Evolutionary conservation across 306 rosid species (phyloP).

Genomic region (apple (Malus domestica)): DNA sequence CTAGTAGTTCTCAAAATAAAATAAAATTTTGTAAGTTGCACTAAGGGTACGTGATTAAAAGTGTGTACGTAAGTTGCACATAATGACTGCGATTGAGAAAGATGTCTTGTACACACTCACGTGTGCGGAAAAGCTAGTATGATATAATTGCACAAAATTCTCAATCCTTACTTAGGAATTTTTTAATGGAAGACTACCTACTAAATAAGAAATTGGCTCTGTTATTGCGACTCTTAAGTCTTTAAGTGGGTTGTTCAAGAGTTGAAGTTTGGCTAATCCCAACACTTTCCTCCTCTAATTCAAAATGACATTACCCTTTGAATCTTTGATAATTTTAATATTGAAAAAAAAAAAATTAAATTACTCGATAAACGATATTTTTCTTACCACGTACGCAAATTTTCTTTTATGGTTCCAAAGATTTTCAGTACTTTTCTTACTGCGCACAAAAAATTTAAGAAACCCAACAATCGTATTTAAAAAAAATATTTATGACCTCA

Average conservation of each 20-base stretch:
- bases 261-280: neutral
- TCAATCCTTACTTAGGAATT: neutral
- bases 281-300: neutral
- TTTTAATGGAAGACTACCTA: neutral
- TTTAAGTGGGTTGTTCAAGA: neutral
- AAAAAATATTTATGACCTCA: neutral
- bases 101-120: fast-evolving
- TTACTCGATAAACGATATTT: too few relatives aligned
- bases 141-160: neutral
- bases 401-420: too few relatives aligned
- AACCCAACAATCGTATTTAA: too few relatives aligned
- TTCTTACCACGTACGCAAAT: too few relatives aligned
- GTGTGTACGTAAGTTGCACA: neutral
- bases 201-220: neutral
- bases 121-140: neutral
- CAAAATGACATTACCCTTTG: neutral
- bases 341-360: neutral
- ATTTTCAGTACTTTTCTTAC: too few relatives aligned
- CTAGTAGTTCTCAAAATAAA: too few relatives aligned
- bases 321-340: neutral
- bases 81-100: neutral
- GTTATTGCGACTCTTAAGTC: neutral
- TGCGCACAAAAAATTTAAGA: too few relatives aligned
- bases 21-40: too few relatives aligned
- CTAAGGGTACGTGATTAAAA: too few relatives aligned